Conservation (phyloP, 2,329 filamentous ascomycete species). For the Colletotrichum liriopes region DNA sequence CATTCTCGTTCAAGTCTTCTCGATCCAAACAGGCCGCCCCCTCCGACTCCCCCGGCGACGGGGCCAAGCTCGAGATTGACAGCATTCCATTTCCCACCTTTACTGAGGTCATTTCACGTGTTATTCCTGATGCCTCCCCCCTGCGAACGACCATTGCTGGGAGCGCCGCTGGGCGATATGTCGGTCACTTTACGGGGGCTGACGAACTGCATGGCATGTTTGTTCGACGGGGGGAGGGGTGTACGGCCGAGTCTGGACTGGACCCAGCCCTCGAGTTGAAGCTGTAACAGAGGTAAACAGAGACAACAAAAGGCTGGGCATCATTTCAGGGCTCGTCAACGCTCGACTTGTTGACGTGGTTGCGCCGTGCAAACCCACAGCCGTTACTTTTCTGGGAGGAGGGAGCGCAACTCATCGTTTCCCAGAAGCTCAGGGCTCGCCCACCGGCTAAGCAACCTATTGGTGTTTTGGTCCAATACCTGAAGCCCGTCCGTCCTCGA, state of each 20-base stretch:
- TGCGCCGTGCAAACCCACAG: neutral
- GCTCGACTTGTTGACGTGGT: neutral
- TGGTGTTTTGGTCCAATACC: slow-evolving; percentile 32
- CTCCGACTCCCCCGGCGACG: neutral
- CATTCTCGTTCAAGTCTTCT: neutral
- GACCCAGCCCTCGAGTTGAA: neutral
- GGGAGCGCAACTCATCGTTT: neutral
- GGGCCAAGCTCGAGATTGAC: slow-evolving; percentile 25
- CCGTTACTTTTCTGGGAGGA: neutral
- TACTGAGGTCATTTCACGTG: slow-evolving; percentile 29
- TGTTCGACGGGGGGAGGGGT: neutral
- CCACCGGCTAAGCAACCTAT: slow-evolving; percentile 15
- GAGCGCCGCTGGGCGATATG: slow-evolving; percentile 7
- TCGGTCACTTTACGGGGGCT: slow-evolving; percentile 14
- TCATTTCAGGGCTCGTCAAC: neutral
- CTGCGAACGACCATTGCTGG: neutral
- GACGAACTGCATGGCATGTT: neutral
- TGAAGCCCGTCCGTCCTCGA: slow-evolving; percentile 12
- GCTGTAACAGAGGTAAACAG: neutral
- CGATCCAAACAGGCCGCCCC: neutral
- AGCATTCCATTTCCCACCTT: slow-evolving; percentile 39
- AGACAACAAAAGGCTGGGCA: neutral
- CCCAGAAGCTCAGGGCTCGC: neutral
- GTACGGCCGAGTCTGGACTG: neutral
- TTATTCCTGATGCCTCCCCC: neutral